A percentile compares a stretch with the other conserved stretches of the same genome.
Conservation (phyloP, 2,329 filamentous ascomycete genomes). For the Colletotrichum chlorophyti region DNA sequence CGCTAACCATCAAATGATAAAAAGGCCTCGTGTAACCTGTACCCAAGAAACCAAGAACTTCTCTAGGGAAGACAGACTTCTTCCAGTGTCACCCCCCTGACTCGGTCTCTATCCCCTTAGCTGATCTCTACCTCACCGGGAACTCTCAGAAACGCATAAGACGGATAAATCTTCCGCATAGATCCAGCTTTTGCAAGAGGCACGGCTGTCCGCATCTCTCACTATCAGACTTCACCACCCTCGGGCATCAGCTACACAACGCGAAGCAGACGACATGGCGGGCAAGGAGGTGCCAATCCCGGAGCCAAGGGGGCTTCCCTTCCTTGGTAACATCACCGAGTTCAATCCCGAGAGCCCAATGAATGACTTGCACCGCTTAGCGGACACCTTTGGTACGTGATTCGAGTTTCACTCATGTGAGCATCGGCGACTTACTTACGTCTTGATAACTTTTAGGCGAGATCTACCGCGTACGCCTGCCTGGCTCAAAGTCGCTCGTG, state of each 20-base stretch:
- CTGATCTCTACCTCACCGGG: no score
- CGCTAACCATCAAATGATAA: background rate
- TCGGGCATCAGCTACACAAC: background rate
- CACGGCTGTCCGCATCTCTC: no score
- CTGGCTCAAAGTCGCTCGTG: constrained; percentile 50
- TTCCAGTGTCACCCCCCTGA: no score
- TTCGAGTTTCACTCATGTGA: background rate
- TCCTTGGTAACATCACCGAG: constrained; percentile 71
- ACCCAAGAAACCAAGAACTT: no score
- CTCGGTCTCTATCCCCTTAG: no score
- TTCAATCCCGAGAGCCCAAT: constrained; percentile 66
- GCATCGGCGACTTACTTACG: background rate
- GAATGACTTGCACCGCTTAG: constrained; percentile 61
- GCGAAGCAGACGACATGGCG: constrained; percentile 33
- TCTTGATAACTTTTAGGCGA: constrained; percentile 53
- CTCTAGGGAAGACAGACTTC: no score
- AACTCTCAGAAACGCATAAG: no score
- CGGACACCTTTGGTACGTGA: constrained; percentile 68
- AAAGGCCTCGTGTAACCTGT: background rate
- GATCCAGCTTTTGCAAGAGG: no score
- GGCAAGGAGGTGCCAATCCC: constrained; percentile 27
- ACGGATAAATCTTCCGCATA: no score
- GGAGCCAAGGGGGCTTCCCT: constrained; percentile 66
- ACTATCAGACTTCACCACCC: no score
- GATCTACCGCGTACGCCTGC: constrained; percentile 64